Evolutionary conservation across 345 rosid genomes (phyloP), one percentile per base, ranked within the genome.

Genomic region (Orychophragmus violaceus): DNA sequence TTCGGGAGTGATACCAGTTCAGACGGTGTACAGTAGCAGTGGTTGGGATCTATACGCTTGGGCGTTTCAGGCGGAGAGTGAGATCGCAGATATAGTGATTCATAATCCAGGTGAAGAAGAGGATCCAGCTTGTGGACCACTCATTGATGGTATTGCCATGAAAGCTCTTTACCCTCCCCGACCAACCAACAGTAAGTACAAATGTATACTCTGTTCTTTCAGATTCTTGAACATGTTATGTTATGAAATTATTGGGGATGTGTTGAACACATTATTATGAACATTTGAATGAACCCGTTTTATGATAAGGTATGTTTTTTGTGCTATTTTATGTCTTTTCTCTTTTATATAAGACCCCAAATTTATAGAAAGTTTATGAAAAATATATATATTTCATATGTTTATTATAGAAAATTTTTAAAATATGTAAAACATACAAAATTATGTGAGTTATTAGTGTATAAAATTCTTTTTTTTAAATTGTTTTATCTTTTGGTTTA

Each of bases 21-120:
- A 92, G 70, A 92, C 97, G 0, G 49, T 89, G 67, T 92, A 90
- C 16, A 86, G 88, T 59, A 85, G 95, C 73, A 83, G 71, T 35
- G 97, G 94, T 0, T 93, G 98, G 97, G 98, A 93, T 73, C 76
- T 81, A 0, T 90, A 83, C 48, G 83, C 97, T 3, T 86, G 97
- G 97, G 93, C 86, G 2, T 92, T 85, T 55, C 78, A 74, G 19
- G 86, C 97, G 2, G 78, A 75, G 41, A 56, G 21, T 2, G 72
- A 76, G 8, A 57, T 66, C 8, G 73, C 81, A 1, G 87, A 79
- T 63, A 53, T 90, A 1, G 73, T 83, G 28, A 81, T 93, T 49
- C 98, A 88, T 60, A 86, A 93, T 54, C 96, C 96, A 0, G 97
- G 97, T 1, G 77, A 74, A 3, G 97, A 86, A 49, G 97, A 90